phyloP scores from a whole-genome alignment of 768 basidiomycete genomes.

The Mycena sanguinolenta region DNA sequence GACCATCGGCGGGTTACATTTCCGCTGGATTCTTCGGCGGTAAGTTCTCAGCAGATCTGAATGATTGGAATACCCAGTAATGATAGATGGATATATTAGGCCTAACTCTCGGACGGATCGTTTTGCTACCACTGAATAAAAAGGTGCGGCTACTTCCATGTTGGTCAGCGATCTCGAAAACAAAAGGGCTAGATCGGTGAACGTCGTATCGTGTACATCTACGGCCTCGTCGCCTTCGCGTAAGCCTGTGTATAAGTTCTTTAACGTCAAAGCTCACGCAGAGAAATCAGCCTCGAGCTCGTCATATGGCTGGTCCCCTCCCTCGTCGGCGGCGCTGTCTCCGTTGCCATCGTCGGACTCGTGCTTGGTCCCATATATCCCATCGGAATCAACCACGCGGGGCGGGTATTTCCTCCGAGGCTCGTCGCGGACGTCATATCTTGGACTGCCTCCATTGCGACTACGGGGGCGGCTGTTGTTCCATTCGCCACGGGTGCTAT shows the following conservation, averaged over 20 bases:
- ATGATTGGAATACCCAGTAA: too few relatives aligned
- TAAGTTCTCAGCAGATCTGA: background rate
- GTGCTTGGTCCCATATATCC: conserved; percentile 83
- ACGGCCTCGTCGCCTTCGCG: conserved; percentile 63
- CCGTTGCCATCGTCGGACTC: conserved; percentile 73
- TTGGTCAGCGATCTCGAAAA: too few relatives aligned
- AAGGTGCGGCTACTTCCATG: conserved; percentile 49
- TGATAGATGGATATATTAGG: too few relatives aligned
- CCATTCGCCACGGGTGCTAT: conserved; percentile 81
- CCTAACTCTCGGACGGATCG: conserved; percentile 58
- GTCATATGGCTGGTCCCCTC: conserved; percentile 79
- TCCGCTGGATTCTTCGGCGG: conserved; percentile 60
- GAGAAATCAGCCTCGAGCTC: conserved; percentile 66
- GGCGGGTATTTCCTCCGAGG: conserved; percentile 72
- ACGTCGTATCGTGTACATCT: conserved; percentile 64
- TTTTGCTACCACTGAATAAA: conserved; percentile 67
- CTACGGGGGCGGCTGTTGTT: conserved; percentile 76
- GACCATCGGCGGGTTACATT: conserved; percentile 62
- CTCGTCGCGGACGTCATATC: conserved; percentile 74
- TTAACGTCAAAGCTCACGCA: background rate
- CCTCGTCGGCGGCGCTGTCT: conserved; percentile 72
- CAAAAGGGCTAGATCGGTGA: conserved; percentile 61
- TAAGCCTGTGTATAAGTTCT: conserved; percentile 38
- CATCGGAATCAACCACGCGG: conserved; percentile 77
- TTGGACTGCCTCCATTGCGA: conserved; percentile 77